Evolutionary conservation across 306 rosid species (phyloP).

Genomic region (Castanea sativa): DNA sequence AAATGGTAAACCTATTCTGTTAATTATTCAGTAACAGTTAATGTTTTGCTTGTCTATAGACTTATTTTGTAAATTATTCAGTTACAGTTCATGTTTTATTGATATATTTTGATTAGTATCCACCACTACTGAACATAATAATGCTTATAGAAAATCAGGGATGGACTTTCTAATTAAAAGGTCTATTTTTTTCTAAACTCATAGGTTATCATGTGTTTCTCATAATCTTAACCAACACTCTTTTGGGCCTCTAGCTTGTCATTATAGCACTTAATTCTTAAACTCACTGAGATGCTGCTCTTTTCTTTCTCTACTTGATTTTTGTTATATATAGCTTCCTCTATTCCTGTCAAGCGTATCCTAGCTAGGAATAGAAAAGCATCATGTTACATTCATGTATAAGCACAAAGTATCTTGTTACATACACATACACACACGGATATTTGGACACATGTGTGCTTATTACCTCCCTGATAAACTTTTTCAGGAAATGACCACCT

Average conservation of each 20-base stretch:
- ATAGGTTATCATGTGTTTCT: neutral
- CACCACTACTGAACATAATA: neutral
- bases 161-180: neutral
- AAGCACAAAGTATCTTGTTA: neutral
- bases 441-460: neutral
- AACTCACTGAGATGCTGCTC: neutral
- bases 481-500: slow-evolving; percentile 60
- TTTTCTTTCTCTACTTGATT: neutral
- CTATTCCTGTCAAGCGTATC: neutral
- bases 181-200: neutral
- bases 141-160: neutral
- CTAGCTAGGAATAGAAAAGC: neutral
- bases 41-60: no score
- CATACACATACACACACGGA: neutral
- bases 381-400: neutral
- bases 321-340: neutral
- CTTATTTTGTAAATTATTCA: no score
- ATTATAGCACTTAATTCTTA: neutral
- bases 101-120: neutral
- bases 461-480: neutral
- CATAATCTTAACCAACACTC: neutral
- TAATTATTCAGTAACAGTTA: neutral
- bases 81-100: no score
- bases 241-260: neutral
- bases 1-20: neutral